A percentile compares a stretch with the other conserved stretches of the same genome.
Evolutionary conservation across 83 land plant genomes (phyloP).

Genomic region (Thuja plicata): DNA sequence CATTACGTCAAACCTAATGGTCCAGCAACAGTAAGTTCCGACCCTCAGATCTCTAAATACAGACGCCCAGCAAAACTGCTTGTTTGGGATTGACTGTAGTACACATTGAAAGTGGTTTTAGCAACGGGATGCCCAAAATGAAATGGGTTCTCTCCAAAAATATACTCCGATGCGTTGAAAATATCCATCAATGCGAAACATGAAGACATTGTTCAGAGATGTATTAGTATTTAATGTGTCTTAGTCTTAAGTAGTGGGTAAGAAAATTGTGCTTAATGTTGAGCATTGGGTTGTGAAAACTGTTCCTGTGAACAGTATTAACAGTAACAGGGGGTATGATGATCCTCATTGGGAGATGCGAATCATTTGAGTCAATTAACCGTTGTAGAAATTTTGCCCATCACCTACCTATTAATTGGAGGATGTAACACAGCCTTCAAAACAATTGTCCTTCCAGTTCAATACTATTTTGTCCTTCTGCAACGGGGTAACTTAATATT

Average conservation of each 20-base stretch:
- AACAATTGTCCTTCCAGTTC: not conserved
- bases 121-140: not conserved
- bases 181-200: not conserved
- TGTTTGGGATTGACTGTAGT: not conserved
- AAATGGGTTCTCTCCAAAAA: slow-evolving; percentile 8
- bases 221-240: not conserved
- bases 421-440: not conserved
- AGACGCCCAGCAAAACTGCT: not conserved
- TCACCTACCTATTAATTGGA: not conserved
- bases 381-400: slow-evolving; percentile 2
- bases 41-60: not conserved
- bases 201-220: not conserved
- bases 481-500: too few species aligned
- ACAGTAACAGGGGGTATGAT: not conserved
- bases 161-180: not conserved
- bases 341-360: not conserved
- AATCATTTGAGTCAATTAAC: not conserved
- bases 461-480: too few species aligned
- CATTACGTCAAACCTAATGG: not conserved
- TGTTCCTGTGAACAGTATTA: not conserved
- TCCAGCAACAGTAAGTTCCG: not conserved
- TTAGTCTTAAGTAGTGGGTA: not conserved
- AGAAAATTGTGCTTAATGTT: too few species aligned
- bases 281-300: too few species aligned
- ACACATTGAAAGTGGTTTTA: not conserved